Evolutionary conservation across 352 stramenopile genomes (phyloP).

Genomic region (Globisporangium mamillatum): DNA sequence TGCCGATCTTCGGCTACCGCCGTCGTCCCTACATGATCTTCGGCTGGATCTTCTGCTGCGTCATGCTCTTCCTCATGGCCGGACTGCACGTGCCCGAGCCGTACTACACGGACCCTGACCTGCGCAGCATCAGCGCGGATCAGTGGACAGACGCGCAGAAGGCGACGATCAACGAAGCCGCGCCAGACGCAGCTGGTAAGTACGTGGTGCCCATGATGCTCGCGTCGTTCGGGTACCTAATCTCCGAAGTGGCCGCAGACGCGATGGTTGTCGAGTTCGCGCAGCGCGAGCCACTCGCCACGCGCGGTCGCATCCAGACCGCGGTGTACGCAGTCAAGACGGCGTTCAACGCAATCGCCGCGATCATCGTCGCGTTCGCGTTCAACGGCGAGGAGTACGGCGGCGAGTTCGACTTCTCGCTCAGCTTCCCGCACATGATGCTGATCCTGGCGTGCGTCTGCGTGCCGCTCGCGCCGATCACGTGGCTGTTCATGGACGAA

Average conservation of each 20-base stretch:
- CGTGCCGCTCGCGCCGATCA: slow-evolving; percentile 27
- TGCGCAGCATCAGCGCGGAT: slow-evolving; percentile 30
- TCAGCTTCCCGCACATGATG: slow-evolving; percentile 51
- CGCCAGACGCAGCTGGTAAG: slow-evolving; percentile 33
- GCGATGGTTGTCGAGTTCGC: slow-evolving; percentile 61
- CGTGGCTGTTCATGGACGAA: slow-evolving; percentile 27
- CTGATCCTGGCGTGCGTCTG: slow-evolving; percentile 37
- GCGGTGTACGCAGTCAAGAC: slow-evolving; percentile 58
- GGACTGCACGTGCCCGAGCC: slow-evolving; percentile 28
- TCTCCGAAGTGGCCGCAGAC: slow-evolving; percentile 56
- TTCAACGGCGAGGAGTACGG: slow-evolving; percentile 60
- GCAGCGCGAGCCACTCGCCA: slow-evolving; percentile 46
- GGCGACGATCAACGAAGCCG: slow-evolving; percentile 39
- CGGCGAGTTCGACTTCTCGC: slow-evolving; percentile 48
- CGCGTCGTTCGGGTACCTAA: slow-evolving; percentile 59
- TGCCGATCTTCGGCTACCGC: slow-evolving; percentile 54
- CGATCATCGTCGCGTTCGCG: slow-evolving; percentile 38
- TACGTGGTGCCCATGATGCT: slow-evolving; percentile 77
- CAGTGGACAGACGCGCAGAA: slow-evolving; percentile 30
- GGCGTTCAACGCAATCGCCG: slow-evolving; percentile 40
- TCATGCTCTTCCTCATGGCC: slow-evolving; percentile 51
- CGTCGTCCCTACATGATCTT: slow-evolving; percentile 58
- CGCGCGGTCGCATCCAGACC: slow-evolving; percentile 49
- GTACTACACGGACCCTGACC: slow-evolving; percentile 44
- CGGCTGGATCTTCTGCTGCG: slow-evolving; percentile 47